Evolutionary conservation across 2,329 filamentous ascomycete genomes (phyloP), one percentile per base, ranked within the genome.

Genomic region (Apiospora kogelbergensis): DNA sequence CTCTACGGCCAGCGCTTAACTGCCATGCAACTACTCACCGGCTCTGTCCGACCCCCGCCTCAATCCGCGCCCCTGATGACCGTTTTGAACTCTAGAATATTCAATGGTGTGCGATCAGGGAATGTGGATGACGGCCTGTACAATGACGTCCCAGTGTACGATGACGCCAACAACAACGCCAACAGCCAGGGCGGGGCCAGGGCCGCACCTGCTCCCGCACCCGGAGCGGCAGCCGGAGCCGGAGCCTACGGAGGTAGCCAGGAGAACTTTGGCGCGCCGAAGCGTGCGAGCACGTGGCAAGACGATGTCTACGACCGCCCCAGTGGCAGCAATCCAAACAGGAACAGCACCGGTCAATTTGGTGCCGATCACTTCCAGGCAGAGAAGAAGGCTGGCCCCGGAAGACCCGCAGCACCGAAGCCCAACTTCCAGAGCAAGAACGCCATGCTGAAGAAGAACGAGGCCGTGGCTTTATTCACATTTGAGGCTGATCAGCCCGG

Each of bases 401-500:
- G 88, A 37, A 86, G 94, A 75, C 95, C 96, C 0, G 90, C 92
- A 5, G 95, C 95, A 6, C 95, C 95, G 0, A 98, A 98, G 81
- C 96, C 95, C 0, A 90, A 93, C 67, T 97, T 97, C 76, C 84
- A 81, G 15, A 84, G 84, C 74, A 89, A 89, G 80, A 83, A 87
- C 65, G 84, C 83, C 0, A 71, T 83, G 70, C 77, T 90, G 70
- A 88, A 86, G 78, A 86, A 88, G 73, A 94, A 98, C 74, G 93
- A 98, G 81, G 96, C 94, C 0, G 86, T 98, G 24, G 96, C 96
- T 2, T 85, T 98, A 71, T 98, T 93, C 81, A 97, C 93, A 2
- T 99, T 99, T 78, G 95, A 98, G 72, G 91, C 94, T 0, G 95
- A 97, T 76, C 95, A 98, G 80, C 90, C 94, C 0, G 95, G 95